A percentile compares a stretch with the other conserved stretches of the same genome.
These are phyloP conservation scores for Melaleuca quinquenervia DNA, from an alignment of 345 rosid genomes.

Conservation along the genomic window DNA sequence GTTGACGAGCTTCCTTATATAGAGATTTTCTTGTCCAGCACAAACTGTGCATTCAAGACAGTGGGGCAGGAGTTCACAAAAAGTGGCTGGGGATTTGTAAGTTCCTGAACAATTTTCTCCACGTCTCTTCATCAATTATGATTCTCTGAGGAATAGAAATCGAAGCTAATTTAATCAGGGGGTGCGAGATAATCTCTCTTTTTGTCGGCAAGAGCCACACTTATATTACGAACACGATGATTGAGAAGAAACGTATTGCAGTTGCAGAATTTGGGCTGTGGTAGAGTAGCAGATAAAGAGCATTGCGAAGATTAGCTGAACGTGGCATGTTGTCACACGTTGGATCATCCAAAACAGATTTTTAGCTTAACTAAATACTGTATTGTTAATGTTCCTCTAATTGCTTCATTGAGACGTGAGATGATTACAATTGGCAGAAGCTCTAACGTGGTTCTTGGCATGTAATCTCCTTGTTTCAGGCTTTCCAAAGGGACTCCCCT, in stretches of 20 bases:
- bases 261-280: background rate
- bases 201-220: background rate
- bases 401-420: background rate
- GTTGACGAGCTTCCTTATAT: conserved; percentile 94
- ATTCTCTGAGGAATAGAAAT: background rate
- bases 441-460: background rate
- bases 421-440: background rate
- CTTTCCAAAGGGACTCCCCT: conserved; percentile 89
- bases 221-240: background rate
- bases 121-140: background rate
- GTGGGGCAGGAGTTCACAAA: conserved; percentile 90
- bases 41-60: conserved; percentile 54
- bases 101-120: conserved; percentile 12
- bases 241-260: background rate
- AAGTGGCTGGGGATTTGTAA: conserved; percentile 96
- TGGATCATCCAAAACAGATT: background rate
- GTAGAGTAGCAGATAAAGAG: background rate
- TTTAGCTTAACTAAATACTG: background rate
- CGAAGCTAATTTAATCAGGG: background rate
- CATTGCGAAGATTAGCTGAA: background rate
- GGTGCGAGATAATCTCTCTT: background rate
- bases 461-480: conserved; percentile 31
- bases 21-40: conserved; percentile 58
- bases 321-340: background rate
- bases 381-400: background rate